Conservation (phyloP, 2,329 filamentous ascomycete species). For the Tothia fuscella region DNA sequence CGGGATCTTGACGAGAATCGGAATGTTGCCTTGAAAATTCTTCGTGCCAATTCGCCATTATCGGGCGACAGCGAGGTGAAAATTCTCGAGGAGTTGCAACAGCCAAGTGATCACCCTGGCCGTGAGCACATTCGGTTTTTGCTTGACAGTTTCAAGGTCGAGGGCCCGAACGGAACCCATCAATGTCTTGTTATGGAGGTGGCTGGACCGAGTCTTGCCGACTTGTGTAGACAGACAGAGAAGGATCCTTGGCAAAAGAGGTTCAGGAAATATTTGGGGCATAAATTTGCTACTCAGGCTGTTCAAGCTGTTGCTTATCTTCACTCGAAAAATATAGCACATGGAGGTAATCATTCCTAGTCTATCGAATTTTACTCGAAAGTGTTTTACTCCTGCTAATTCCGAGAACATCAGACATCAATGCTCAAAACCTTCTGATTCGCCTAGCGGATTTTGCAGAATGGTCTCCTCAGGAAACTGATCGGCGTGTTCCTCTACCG, state of each 20-base stretch:
- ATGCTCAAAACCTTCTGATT: too few species aligned
- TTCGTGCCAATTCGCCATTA: not conserved
- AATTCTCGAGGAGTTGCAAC: not conserved
- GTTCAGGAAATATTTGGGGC: too few species aligned
- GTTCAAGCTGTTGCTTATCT: not conserved
- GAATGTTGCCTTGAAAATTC: slow-evolving; percentile 4
- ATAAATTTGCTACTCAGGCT: not conserved
- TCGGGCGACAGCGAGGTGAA: slow-evolving; percentile 1
- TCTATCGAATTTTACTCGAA: too few species aligned
- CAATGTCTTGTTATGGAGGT: slow-evolving; percentile 26
- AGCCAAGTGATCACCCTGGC: slow-evolving; percentile 3
- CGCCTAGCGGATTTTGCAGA: too few species aligned
- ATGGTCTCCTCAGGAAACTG: too few species aligned
- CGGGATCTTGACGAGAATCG: not conserved
- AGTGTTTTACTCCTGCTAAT: too few species aligned
- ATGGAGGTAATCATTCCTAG: not conserved
- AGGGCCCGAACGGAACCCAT: slow-evolving; percentile 21
- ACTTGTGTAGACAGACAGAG: not conserved
- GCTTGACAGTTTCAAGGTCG: slow-evolving; percentile 24
- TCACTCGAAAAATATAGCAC: not conserved
- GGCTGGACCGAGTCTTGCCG: not conserved
- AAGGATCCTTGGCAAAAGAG: not conserved
- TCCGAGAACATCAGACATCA: too few species aligned
- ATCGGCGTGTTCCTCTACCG: too few species aligned
- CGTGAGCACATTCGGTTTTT: slow-evolving; percentile 19